phyloP scores from a whole-genome alignment of 2,329 filamentous ascomycete genomes.

The Fragosphaeria purpurea region DNA sequence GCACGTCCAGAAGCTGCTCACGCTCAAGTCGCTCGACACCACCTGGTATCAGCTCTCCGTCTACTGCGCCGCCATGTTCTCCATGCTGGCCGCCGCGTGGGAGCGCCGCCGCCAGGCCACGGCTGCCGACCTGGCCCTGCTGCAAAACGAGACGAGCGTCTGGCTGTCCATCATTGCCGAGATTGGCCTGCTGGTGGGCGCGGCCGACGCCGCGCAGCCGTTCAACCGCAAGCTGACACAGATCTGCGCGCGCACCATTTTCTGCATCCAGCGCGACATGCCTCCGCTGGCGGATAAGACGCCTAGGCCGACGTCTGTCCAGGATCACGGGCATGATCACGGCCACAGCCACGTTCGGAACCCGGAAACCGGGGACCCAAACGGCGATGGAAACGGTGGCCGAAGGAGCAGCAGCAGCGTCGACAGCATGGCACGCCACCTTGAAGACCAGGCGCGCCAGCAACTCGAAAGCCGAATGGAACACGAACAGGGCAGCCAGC shows the following conservation, averaged over 20 bases:
- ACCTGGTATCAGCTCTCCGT: constrained; percentile 69
- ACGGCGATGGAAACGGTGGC: constrained; percentile 2
- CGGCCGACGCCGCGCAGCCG: constrained; percentile 25
- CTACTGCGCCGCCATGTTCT: constrained; percentile 64
- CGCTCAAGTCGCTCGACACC: constrained; percentile 60
- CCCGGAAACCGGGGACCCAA: neutral
- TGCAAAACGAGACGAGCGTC: constrained; percentile 57
- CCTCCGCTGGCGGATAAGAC: constrained; percentile 13
- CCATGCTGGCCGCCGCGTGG: constrained; percentile 59
- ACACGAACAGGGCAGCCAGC: neutral
- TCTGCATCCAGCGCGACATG: constrained; percentile 43
- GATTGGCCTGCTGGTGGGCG: constrained; percentile 32
- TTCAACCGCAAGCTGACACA: constrained; percentile 34
- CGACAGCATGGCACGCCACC: constrained; percentile 25
- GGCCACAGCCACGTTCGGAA: too few relatives aligned
- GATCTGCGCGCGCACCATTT: constrained; percentile 42
- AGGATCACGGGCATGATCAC: neutral
- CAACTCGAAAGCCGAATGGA: constrained; percentile 8
- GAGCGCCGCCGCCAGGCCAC: constrained; percentile 54
- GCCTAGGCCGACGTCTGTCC: neutral
- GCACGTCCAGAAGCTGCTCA: constrained; percentile 48
- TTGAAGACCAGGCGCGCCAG: constrained; percentile 10
- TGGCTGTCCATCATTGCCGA: constrained; percentile 62
- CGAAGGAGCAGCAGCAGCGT: constrained; percentile 38
- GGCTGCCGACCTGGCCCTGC: constrained; percentile 44